A percentile compares a stretch with the other conserved stretches of the same genome.
Evolutionary conservation across 768 basidiomycete genomes (phyloP).

Genomic region (Phaeolepiota aurea): DNA sequence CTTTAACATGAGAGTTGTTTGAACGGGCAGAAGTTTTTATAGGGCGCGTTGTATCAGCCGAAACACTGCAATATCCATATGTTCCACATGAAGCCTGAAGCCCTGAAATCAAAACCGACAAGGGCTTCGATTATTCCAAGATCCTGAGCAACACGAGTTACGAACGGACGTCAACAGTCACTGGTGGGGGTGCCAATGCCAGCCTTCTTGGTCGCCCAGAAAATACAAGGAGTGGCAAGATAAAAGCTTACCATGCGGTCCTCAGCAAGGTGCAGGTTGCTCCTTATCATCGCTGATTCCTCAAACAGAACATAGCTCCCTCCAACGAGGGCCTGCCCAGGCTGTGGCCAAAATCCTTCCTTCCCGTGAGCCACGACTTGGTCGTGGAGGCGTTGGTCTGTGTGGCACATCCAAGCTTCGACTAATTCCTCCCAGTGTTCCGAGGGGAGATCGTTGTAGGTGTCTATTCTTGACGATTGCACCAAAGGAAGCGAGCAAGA

Average conservation of each 20-base stretch:
- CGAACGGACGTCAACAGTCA: conserved; percentile 32
- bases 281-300: conserved; percentile 41
- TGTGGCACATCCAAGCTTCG: conserved; percentile 97
- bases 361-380: conserved; percentile 49
- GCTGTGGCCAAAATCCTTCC: conserved; percentile 73
- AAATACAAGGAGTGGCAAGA: conserved; percentile 5
- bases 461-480: conserved; percentile 34
- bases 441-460: conserved; percentile 83
- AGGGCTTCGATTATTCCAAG: conserved; percentile 40
- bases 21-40: conserved; percentile 57
- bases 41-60: conserved; percentile 96
- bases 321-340: conserved; percentile 73
- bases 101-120: conserved; percentile 41
- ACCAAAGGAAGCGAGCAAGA: conserved; percentile 77
- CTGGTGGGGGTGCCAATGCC: conserved; percentile 56
- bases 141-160: conserved; percentile 10
- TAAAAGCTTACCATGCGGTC: conserved; percentile 46
- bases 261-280: conserved; percentile 40
- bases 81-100: conserved; percentile 12
- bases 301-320: conserved; percentile 85
- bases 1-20: conserved; percentile 80
- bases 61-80: conserved; percentile 23
- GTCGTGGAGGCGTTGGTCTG: conserved; percentile 77
- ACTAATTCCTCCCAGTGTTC: conserved; percentile 98
- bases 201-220: conserved; percentile 89